A percentile compares a stretch with the other conserved stretches of the same genome.
These are phyloP conservation scores for Monilinia vaccinii-corymbosi DNA, from an alignment of 2,329 filamentous ascomycete species.

Conservation along the genomic window DNA sequence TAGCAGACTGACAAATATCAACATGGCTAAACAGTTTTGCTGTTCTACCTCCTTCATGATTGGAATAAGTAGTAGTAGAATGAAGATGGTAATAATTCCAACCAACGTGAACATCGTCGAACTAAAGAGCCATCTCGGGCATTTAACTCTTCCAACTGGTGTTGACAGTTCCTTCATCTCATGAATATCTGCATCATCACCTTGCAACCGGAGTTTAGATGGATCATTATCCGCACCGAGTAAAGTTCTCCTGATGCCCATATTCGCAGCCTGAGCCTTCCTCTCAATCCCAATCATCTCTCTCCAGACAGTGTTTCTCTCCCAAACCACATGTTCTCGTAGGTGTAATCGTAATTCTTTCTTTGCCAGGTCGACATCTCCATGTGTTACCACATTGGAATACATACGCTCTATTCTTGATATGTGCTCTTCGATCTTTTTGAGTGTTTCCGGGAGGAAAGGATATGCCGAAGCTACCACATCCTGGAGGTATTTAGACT, in stretches of 20 bases:
- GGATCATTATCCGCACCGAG: slow-evolving; percentile 66
- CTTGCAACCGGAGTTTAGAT: slow-evolving; percentile 64
- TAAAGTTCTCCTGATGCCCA: slow-evolving; percentile 69
- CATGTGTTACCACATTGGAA: slow-evolving; percentile 70
- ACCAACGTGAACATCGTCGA: slow-evolving; percentile 72
- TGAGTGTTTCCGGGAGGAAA: slow-evolving; percentile 66
- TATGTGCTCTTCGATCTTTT: slow-evolving; percentile 63
- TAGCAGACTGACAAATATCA: slow-evolving; percentile 85
- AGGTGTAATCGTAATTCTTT: slow-evolving; percentile 84
- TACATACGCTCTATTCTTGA: slow-evolving; percentile 69
- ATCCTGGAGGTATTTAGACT: slow-evolving; percentile 63
- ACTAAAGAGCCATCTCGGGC: slow-evolving; percentile 77
- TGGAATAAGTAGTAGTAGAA: slow-evolving; percentile 62
- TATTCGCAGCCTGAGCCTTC: slow-evolving; percentile 85
- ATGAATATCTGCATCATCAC: slow-evolving; percentile 62
- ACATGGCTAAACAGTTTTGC: slow-evolving; percentile 89
- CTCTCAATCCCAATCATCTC: slow-evolving; percentile 98
- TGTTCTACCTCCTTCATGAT: slow-evolving; percentile 84
- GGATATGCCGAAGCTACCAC: slow-evolving; percentile 72
- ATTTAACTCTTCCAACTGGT: slow-evolving; percentile 66
- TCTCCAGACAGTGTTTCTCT: slow-evolving; percentile 96
- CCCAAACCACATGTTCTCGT: slow-evolving; percentile 96
- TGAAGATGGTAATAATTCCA: slow-evolving; percentile 62
- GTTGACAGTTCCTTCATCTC: slow-evolving; percentile 63
- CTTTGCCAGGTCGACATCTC: slow-evolving; percentile 66